Evolutionary conservation across 2,329 filamentous ascomycete species (phyloP), one percentile per base, ranked within the genome.

Genomic region (Colletotrichum tropicicola): DNA sequence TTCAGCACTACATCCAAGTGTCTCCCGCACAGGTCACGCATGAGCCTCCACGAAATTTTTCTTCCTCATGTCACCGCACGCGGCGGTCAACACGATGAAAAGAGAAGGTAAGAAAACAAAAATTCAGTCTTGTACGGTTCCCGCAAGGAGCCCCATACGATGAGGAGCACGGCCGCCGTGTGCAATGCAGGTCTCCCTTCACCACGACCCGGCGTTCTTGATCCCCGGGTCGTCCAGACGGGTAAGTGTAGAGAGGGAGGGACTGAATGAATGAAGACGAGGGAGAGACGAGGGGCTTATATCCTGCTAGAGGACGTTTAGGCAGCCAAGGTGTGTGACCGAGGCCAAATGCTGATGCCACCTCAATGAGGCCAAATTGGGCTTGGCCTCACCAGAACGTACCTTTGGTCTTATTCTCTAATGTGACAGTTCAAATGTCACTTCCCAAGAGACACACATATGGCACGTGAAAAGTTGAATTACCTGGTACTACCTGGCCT

Each of bases 401-500:
- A 25, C 35, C 30, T 37, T 9, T 23, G 6, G 10, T n/a, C 12
- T 9, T 9, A 51, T 41, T 9, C 7, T 15, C 2, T 5, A 43
- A 17, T 17, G 10, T 23, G 10, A 17, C 25, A 13, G 15, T 15
- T n/a, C 2, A 25, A 3, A 28, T 17, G 10, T 32, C 4, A 23
- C 5, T 43, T 41, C 37, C 15, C 15, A 8, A n/a, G 12, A 30
- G 9, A 5, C 19, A 44, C 5, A 23, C n/a, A 23, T 1, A 35
- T 32, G 43, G 44, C 49, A 62, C 37, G 10, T 45, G 21, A 27
- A 56, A 55, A 65, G 44, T 62, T 62, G 58, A 39, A 65, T 62
- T 65, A 65, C 35, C 51, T 32, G 58, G 62, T 54, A 60, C 51
- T 56, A 51, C 57, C 57, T 45, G 58, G 57, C 44, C 62, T 65